Percentiles rank a stretch among this genome's conserved stretches.
phyloP scores from a whole-genome alignment of 75 land plant genomes.

The Picea sitchensis region DNA sequence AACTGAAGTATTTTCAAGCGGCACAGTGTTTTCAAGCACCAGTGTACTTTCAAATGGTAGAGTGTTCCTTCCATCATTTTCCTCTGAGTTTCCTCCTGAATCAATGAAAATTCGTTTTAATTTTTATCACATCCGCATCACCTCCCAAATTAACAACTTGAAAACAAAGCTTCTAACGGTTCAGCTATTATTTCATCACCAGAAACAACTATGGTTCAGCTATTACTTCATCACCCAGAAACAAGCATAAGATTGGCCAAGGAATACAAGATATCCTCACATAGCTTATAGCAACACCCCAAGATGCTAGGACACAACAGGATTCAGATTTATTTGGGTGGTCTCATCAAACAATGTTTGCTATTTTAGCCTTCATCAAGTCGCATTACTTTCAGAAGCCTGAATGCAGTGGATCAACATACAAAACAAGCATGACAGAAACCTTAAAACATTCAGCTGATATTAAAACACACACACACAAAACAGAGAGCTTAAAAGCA shows the following conservation, averaged over 20 bases:
- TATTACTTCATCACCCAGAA: not conserved
- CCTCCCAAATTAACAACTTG: not conserved
- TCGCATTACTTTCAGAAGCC: not conserved
- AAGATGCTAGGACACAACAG: not conserved
- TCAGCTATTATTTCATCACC: not conserved
- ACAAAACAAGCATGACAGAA: too few relatives aligned
- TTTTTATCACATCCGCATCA: not conserved
- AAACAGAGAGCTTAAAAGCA: too few relatives aligned
- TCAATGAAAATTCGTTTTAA: not conserved
- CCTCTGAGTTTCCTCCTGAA: not conserved
- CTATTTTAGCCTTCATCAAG: not conserved
- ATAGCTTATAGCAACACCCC: not conserved
- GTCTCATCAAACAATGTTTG: not conserved
- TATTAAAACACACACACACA: too few relatives aligned
- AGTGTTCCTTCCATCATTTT: not conserved
- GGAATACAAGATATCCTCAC: not conserved
- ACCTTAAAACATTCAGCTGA: too few relatives aligned
- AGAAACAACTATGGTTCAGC: not conserved
- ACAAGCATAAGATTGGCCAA: not conserved
- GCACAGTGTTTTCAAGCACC: slow-evolving; percentile 1
- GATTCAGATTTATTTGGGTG: not conserved
- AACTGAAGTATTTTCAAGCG: not conserved
- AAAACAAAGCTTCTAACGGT: not conserved
- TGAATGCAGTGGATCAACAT: too few relatives aligned
- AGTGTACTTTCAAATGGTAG: not conserved